These are phyloP conservation scores for Styphnolobium japonicum DNA, from an alignment of 306 rosid species.

Conservation along the genomic window DNA sequence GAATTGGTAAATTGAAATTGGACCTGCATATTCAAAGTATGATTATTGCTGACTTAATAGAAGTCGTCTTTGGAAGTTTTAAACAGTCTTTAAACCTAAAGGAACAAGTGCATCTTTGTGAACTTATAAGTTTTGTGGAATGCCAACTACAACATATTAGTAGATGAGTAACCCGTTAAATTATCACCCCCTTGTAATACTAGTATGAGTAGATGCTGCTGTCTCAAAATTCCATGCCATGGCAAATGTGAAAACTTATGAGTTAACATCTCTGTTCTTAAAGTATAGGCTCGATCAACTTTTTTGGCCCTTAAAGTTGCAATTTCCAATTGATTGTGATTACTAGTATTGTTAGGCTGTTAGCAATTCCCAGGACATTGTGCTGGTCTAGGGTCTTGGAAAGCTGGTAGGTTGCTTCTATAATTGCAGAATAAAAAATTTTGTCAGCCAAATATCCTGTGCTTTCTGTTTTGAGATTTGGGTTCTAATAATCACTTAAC, in stretches of 20 bases:
- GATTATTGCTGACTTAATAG: neutral
- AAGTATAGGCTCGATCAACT: neutral
- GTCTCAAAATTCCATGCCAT: neutral
- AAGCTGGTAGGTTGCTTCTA: neutral
- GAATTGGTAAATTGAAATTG: neutral
- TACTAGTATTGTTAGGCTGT: neutral
- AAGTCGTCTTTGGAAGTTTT: neutral
- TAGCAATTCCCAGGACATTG: neutral
- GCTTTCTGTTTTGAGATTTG: no score
- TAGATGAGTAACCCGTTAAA: neutral
- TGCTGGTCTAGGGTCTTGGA: neutral
- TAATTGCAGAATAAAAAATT: neutral
- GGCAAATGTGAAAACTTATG: neutral
- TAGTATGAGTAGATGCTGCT: neutral
- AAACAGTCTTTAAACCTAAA: neutral
- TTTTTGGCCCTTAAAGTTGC: neutral
- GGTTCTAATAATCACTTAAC: neutral
- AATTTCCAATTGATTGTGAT: neutral
- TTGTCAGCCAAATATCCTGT: neutral
- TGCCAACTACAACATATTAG: neutral
- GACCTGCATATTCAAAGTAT: neutral
- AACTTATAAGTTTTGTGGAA: neutral
- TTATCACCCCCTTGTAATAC: neutral
- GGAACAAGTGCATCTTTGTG: neutral
- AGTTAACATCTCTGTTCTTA: neutral